Percentiles rank a stretch among this genome's conserved stretches.
Conservation (phyloP, 192 early-diverging fungal species). For the Haplosporangium gracile region DNA sequence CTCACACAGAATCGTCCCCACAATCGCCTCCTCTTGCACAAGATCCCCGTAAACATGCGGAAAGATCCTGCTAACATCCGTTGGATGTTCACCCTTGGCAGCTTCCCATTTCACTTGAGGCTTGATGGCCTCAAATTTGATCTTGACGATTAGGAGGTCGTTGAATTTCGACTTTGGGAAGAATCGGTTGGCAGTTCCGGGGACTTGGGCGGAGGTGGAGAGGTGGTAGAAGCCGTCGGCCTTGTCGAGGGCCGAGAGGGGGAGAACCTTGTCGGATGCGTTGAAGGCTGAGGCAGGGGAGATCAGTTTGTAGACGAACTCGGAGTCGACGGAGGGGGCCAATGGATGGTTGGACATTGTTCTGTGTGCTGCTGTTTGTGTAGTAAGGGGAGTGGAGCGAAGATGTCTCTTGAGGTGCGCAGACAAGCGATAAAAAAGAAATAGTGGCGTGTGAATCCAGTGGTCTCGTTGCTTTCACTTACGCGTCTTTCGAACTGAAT, state of each 20-base stretch:
- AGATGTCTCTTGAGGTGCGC: neutral
- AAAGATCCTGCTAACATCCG: conserved; percentile 45
- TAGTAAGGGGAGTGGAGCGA: neutral
- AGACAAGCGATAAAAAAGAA: neutral
- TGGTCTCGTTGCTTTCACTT: neutral
- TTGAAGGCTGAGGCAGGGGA: conserved; percentile 31
- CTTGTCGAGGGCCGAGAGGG: conserved; percentile 43
- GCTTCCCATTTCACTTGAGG: conserved; percentile 50
- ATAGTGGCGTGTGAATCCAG: neutral
- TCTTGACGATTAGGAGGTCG: conserved; percentile 47
- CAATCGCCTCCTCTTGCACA: conserved; percentile 16
- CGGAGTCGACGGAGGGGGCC: conserved; percentile 21
- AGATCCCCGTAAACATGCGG: conserved; percentile 54
- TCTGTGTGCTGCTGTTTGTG: neutral
- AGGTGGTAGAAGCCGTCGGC: conserved; percentile 56
- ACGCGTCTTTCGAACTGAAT: neutral
- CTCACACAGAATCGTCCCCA: conserved; percentile 23
- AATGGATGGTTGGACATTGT: conserved; percentile 32
- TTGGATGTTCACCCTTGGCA: conserved; percentile 40
- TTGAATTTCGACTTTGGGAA: conserved; percentile 34
- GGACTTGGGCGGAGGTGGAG: conserved; percentile 37
- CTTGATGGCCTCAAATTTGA: conserved; percentile 22
- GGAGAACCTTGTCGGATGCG: conserved; percentile 26
- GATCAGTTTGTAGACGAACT: conserved; percentile 52
- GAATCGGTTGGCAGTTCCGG: conserved; percentile 51